Base-by-base conservation (phyloP, 2,329 filamentous ascomycete genomes). In the Cladosporium cucumerinum region DNA sequence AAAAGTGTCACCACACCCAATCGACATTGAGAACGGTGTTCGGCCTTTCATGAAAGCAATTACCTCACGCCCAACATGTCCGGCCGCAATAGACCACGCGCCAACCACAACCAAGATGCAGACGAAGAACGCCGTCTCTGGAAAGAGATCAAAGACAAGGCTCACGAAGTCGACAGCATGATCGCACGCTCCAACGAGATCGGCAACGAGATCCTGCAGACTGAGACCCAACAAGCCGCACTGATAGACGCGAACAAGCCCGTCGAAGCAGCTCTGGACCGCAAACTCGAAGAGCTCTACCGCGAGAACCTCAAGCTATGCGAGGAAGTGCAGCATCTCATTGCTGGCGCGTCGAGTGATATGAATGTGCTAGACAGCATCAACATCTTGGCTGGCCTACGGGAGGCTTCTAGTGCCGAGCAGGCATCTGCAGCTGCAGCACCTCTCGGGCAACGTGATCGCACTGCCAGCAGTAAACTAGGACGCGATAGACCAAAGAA, bases 121-220 rank as follows among this genome's bases (percentile, higher is more conserved):
- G 81, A 83, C 63, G 81, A 83, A 71, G 81, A 83, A 71, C 75
- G 80, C 34, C 75, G 79, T 18, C 71, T 84, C 62, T 84, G 82
- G 82, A 80, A 78, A 61, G 77, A 79, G 65, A 81, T 84, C 65
- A 77, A 77, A 60, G 74, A 76, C 49, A 79, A 81, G 67, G 80
- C 78, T 6, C 79, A 77, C 58, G 75, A 79, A 54, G 78, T 82
- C 30, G 81, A 83, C 65, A 72, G 70, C 46, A 78, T 82, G 69
- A 78, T 81, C 71, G 66, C 72, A 25, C 67, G 73, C 48, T 76
- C 74, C 14, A 72, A 76, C 34, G 72, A 72, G 4, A 75, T 77
- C 43, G 75, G 76, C 43, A 43, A 67, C n/a, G 74, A 78, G 57
- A 77, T 78, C 21, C 67, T 78, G n/a, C 69, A 76, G 18, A 70